Percentiles rank a stretch among this genome's conserved stretches.
Evolutionary conservation across 306 rosid genomes (phyloP).

Genomic region (Alnus rubra): DNA sequence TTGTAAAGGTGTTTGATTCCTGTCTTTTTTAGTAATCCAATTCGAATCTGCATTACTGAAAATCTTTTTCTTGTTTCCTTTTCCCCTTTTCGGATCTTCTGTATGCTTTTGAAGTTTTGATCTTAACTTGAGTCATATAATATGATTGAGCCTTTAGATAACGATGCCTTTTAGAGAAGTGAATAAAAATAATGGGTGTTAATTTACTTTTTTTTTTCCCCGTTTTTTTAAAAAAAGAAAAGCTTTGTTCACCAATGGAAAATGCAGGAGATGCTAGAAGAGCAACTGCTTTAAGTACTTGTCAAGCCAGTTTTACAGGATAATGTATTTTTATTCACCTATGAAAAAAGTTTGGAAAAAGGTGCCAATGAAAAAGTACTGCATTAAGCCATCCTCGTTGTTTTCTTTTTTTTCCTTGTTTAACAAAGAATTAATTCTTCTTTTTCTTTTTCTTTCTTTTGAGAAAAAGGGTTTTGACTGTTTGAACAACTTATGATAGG

Average conservation of each 20-base stretch:
- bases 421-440: neutral
- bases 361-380: neutral
- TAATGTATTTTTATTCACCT: neutral
- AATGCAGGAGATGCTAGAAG: neutral
- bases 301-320: neutral
- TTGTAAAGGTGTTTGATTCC: neutral
- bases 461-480: no score
- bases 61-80: neutral
- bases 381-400: neutral
- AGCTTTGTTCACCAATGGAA: neutral
- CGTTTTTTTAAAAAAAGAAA: neutral
- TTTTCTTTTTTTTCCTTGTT: neutral
- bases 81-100: neutral
- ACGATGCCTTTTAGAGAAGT: neutral
- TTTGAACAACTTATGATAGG: neutral
- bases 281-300: neutral
- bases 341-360: neutral
- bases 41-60: neutral
- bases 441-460: neutral
- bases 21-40: neutral
- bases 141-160: neutral
- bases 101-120: neutral
- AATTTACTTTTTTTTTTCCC: neutral
- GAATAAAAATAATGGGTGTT: neutral
- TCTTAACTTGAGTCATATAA: neutral